phyloP scores from a whole-genome alignment of 2,329 filamentous ascomycete species.

The Claviceps sorghi region DNA sequence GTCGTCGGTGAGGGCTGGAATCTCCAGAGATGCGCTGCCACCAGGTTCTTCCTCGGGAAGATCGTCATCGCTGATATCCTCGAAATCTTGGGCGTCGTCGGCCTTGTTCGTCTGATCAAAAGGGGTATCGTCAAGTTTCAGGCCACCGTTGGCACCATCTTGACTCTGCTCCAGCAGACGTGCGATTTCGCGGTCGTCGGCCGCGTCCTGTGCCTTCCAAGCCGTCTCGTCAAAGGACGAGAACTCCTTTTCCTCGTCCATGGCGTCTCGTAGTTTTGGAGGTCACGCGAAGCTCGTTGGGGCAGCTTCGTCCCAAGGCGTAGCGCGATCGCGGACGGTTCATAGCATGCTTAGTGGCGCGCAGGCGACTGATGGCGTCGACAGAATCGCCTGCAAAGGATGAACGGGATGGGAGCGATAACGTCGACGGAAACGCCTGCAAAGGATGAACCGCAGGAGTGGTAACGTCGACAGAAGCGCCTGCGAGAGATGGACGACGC shows the following conservation, averaged over 20 bases:
- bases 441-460: no score
- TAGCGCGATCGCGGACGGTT: constrained; percentile 7
- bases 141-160: constrained; percentile 22
- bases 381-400: background rate
- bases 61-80: constrained; percentile 85
- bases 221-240: constrained; percentile 20
- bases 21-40: constrained; percentile 27
- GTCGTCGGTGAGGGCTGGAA: constrained; percentile 44
- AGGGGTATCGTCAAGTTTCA: constrained; percentile 29
- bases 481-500: no score
- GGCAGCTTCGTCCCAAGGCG: constrained; percentile 12
- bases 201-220: constrained; percentile 30
- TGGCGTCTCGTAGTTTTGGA: constrained; percentile 10
- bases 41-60: constrained; percentile 60
- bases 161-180: constrained; percentile 29
- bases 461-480: no score
- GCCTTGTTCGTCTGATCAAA: constrained; percentile 66
- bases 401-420: background rate
- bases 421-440: no score
- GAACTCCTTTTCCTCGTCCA: constrained; percentile 21
- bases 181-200: constrained; percentile 34
- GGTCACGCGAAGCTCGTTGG: constrained; percentile 8
- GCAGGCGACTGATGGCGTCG: background rate
- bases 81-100: constrained; percentile 80
- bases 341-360: constrained; percentile 15